phyloP scores from a whole-genome alignment of 305 asterid species.

The Salvia sclarea region DNA sequence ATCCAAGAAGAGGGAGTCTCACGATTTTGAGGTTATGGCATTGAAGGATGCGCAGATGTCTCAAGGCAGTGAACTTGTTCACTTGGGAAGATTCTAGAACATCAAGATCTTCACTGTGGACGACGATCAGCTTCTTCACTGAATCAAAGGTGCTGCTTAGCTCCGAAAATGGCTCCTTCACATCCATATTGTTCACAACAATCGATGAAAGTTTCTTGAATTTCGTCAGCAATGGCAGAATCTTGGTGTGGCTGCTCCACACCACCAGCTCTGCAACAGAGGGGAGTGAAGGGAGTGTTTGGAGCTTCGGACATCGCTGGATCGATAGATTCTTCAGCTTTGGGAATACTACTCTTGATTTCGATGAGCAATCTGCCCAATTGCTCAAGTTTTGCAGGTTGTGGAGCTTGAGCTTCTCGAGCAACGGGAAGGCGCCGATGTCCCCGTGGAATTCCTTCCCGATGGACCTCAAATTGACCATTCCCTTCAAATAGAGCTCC shows the following conservation, averaged over 20 bases:
- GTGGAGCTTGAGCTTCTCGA: conserved; percentile 3
- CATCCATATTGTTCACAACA: conserved; percentile 9
- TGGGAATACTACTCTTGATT: background rate
- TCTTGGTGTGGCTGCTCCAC: conserved; percentile 4
- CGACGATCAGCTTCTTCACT: conserved; percentile 5
- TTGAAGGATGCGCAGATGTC: background rate
- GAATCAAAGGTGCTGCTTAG: background rate
- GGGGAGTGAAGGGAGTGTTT: conserved; percentile 1
- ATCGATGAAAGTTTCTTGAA: background rate
- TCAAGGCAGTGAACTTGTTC: background rate
- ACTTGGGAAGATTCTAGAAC: background rate
- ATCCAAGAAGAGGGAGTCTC: background rate
- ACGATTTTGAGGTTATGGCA: background rate
- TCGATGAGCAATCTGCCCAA: background rate
- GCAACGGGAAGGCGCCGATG: background rate
- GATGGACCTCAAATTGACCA: background rate
- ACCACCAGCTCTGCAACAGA: conserved; percentile 12
- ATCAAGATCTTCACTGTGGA: background rate
- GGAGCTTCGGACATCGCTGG: conserved; percentile 1
- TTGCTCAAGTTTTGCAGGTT: background rate
- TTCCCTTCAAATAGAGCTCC: background rate
- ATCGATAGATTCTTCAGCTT: background rate
- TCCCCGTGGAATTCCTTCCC: background rate
- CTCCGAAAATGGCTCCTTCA: background rate
- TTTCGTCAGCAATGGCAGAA: conserved; percentile 1